Conservation (phyloP, 2,329 filamentous ascomycete species). For the Chaetoscypha palmicola region DNA sequence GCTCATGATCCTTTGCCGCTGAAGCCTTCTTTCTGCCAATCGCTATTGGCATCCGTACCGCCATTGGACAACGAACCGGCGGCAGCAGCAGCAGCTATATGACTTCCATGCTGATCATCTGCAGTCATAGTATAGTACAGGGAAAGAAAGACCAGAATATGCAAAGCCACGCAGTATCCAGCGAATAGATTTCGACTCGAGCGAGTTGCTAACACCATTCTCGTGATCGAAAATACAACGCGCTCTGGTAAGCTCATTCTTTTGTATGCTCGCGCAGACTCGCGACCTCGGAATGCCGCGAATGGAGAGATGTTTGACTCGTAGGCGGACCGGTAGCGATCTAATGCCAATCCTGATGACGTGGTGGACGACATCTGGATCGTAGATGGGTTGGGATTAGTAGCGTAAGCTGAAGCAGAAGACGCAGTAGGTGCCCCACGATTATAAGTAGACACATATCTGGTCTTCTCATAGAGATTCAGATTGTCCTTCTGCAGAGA, state of each 20-base stretch:
- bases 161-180: conserved; percentile 80
- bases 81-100: conserved; percentile 38
- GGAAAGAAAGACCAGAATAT: conserved; percentile 79
- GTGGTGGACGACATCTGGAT: conserved; percentile 54
- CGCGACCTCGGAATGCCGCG: conserved; percentile 88
- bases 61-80: conserved; percentile 33
- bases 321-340: conserved; percentile 86
- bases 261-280: conserved; percentile 83
- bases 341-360: conserved; percentile 60
- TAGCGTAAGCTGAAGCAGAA: conserved; percentile 57
- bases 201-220: conserved; percentile 83
- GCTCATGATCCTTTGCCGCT: conserved; percentile 23
- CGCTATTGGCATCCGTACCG: conserved; percentile 36
- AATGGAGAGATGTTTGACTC: conserved; percentile 95
- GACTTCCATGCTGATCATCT: conserved; percentile 44
- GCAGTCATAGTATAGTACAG: conserved; percentile 50
- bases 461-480: conserved; percentile 92
- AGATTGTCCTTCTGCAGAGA: conserved; percentile 94
- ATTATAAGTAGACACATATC: conserved; percentile 92
- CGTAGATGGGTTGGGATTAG: conserved; percentile 70
- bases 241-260: conserved; percentile 89
- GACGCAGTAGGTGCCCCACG: conserved; percentile 56
- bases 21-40: conserved; percentile 54
- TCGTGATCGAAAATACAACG: conserved; percentile 81
- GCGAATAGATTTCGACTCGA: conserved; percentile 92